phyloP scores from a whole-genome alignment of 2,329 filamentous ascomycete genomes.

The Scleromitrula shiraiana region DNA sequence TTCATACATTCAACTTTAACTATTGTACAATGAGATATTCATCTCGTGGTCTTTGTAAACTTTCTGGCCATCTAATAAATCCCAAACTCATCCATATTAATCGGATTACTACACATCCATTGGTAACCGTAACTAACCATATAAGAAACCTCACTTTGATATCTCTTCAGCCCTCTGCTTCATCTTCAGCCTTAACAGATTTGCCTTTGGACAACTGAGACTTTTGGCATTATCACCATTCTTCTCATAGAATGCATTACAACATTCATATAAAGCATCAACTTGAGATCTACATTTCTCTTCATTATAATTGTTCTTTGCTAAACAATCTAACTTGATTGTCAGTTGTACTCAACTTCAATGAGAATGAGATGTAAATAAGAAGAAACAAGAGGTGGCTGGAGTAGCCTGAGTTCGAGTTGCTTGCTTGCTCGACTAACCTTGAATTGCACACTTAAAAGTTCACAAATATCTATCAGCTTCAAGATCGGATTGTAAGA shows the following conservation, averaged over 20 bases:
- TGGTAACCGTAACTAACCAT: no score
- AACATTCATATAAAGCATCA: constrained; percentile 88
- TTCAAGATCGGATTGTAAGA: not conserved
- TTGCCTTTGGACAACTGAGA: constrained; percentile 78
- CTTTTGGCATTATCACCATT: constrained; percentile 70
- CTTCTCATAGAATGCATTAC: constrained; percentile 75
- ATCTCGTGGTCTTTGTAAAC: no score
- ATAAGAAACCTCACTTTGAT: not conserved
- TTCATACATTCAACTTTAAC: no score
- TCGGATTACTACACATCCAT: no score
- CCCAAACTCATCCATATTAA: no score
- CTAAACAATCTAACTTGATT: constrained; percentile 60
- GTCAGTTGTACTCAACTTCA: not conserved
- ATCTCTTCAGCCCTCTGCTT: constrained; percentile 47
- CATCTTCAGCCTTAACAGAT: constrained; percentile 74
- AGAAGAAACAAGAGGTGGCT: no score
- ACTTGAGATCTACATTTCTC: constrained; percentile 71
- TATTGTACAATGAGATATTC: no score
- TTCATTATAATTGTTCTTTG: constrained; percentile 78
- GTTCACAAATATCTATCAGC: constrained; percentile 6
- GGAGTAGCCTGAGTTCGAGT: no score
- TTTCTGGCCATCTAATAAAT: no score
- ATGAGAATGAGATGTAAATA: no score
- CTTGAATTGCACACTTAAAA: constrained; percentile 77
- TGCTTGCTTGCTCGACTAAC: constrained; percentile 46